These are phyloP conservation scores for Debaryomyces maramus DNA, from an alignment of 805 yeast genomes.

Conservation along the genomic window DNA sequence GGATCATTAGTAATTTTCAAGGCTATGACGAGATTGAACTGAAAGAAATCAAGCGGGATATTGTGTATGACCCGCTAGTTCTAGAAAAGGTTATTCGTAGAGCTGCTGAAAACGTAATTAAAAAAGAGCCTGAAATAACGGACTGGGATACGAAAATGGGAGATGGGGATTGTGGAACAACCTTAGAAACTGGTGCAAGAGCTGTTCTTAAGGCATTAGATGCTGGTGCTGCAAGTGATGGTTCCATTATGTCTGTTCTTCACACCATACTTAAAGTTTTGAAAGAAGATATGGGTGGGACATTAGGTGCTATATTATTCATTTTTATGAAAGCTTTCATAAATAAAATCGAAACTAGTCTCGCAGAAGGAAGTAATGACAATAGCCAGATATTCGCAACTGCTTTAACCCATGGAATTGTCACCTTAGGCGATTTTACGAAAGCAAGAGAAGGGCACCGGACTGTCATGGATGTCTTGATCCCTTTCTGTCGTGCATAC, in stretches of 20 bases:
- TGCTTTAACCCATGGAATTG: conserved; percentile 25
- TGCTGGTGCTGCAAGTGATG: conserved; percentile 19
- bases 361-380: conserved; percentile 9
- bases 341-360: conserved; percentile 15
- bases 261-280: conserved; percentile 25
- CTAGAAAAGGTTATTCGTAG: conserved; percentile 17
- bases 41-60: conserved; percentile 13
- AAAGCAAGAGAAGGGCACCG: conserved; percentile 40
- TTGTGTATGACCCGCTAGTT: conserved; percentile 18
- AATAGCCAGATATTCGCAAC: conserved; percentile 16
- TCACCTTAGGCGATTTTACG: conserved; percentile 29
- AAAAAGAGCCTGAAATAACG: conserved; percentile 35
- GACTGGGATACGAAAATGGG: conserved; percentile 44
- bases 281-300: conserved; percentile 41
- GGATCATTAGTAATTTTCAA: conserved; percentile 26
- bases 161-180: conserved; percentile 46
- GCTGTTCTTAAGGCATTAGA: conserved; percentile 23
- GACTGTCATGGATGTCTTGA: conserved; percentile 41
- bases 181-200: conserved; percentile 33
- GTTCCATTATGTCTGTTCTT: conserved; percentile 24
- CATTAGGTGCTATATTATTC: conserved; percentile 36
- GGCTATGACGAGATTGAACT: conserved; percentile 21
- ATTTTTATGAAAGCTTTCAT: conserved; percentile 20
- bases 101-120: conserved; percentile 29
- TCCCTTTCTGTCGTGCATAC: conserved; percentile 31